These are phyloP conservation scores for Chaetoscypha palmicola DNA, from an alignment of 2,329 filamentous ascomycete species.

Conservation along the genomic window DNA sequence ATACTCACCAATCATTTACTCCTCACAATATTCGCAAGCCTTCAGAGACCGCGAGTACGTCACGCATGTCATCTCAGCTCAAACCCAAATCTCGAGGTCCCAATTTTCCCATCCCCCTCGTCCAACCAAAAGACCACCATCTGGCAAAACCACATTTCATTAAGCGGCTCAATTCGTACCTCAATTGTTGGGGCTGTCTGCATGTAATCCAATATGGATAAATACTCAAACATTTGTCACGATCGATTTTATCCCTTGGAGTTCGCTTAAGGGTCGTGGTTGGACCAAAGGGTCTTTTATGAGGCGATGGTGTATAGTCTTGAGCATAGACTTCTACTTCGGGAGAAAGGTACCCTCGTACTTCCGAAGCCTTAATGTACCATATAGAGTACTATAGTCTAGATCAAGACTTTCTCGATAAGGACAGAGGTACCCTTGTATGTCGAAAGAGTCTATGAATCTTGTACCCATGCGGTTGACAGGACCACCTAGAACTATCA, in stretches of 20 bases:
- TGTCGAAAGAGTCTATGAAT: not conserved
- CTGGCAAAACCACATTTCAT: not conserved
- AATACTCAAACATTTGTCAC: slow-evolving; percentile 7
- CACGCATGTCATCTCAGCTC: too few relatives aligned
- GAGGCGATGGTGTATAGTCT: not conserved
- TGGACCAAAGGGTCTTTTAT: not conserved
- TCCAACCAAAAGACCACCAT: not conserved
- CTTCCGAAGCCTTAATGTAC: too few relatives aligned
- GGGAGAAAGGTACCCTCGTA: not conserved
- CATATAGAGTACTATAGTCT: too few relatives aligned
- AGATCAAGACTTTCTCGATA: not conserved
- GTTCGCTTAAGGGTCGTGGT: too few relatives aligned
- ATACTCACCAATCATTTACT: too few relatives aligned
- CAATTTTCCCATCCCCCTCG: too few relatives aligned
- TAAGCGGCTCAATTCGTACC: slow-evolving; percentile 5
- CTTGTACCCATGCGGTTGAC: not conserved
- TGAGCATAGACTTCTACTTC: not conserved
- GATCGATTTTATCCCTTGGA: slow-evolving; percentile 2
- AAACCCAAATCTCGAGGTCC: too few relatives aligned
- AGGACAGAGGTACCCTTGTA: not conserved
- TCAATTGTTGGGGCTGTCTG: not conserved
- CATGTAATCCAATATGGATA: slow-evolving; percentile 6
- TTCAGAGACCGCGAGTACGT: too few relatives aligned
- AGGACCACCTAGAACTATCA: too few relatives aligned
- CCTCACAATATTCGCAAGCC: too few relatives aligned